Conservation (phyloP, 2,329 filamentous ascomycete genomes). For the Diaporthe citriasiana region DNA sequence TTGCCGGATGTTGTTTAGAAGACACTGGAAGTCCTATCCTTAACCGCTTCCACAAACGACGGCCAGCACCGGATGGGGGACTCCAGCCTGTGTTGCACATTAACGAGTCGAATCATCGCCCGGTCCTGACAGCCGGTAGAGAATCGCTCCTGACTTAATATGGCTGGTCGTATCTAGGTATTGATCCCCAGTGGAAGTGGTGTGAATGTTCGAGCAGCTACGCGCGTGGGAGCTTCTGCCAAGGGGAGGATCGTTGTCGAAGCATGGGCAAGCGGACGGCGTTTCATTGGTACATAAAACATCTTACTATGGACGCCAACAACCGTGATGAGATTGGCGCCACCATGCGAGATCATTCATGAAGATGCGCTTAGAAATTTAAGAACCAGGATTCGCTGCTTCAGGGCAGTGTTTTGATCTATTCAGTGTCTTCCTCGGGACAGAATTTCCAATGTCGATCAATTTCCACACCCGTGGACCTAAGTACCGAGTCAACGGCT, state of each 20-base stretch:
- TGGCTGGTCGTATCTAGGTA: background rate
- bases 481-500: background rate
- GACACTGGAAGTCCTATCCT: background rate
- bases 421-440: background rate
- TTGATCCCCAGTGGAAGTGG: background rate
- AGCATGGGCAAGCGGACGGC: conserved; percentile 5
- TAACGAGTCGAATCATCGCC: background rate
- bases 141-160: background rate
- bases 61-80: no score
- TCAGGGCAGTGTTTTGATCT: background rate
- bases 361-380: conserved; percentile 18
- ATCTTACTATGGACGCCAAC: background rate
- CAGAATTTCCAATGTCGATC: background rate
- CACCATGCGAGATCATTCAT: background rate
- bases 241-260: background rate
- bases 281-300: background rate
- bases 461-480: no score
- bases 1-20: conserved; percentile 87
- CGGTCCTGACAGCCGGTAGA: background rate
- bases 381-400: conserved; percentile 17
- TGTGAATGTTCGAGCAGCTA: background rate
- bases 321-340: background rate
- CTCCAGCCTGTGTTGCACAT: background rate
- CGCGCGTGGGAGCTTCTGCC: background rate
- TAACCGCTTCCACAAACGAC: background rate